Conservation (phyloP, 352 stramenopile genomes). For the Globisporangium middletonii region DNA sequence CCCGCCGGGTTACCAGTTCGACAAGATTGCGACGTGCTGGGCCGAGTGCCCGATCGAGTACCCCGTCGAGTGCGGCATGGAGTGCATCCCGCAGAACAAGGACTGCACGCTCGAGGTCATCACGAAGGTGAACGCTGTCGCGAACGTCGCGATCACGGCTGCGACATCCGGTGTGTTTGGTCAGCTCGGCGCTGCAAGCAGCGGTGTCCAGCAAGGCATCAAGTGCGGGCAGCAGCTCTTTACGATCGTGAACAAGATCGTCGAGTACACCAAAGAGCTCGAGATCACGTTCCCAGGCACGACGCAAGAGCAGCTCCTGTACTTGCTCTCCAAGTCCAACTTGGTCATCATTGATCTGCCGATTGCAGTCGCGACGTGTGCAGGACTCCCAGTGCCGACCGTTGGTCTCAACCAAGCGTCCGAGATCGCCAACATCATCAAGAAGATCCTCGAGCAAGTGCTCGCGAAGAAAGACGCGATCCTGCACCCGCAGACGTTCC, state of each 20-base stretch:
- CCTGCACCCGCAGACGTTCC: constrained; percentile 11
- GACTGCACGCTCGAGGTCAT: constrained; percentile 50
- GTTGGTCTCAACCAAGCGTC: neutral
- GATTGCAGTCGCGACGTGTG: constrained; percentile 36
- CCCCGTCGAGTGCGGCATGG: constrained; percentile 58
- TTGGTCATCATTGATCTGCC: constrained; percentile 47
- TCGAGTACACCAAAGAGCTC: constrained; percentile 31
- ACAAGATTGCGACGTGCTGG: constrained; percentile 55
- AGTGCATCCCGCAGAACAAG: constrained; percentile 67
- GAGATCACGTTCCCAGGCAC: constrained; percentile 28
- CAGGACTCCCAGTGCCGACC: constrained; percentile 17
- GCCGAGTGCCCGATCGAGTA: constrained; percentile 67
- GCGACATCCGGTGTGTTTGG: constrained; percentile 52
- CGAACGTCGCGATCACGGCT: constrained; percentile 41
- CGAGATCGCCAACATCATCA: constrained; percentile 1
- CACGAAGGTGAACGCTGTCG: constrained; percentile 40
- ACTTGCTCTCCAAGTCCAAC: constrained; percentile 50
- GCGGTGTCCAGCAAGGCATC: constrained; percentile 34
- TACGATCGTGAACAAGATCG: constrained; percentile 33
- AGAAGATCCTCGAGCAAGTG: constrained; percentile 9
- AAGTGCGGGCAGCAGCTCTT: constrained; percentile 47
- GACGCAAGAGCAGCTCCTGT: constrained; percentile 42
- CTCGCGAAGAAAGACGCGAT: constrained; percentile 6
- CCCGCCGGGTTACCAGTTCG: constrained; percentile 19
- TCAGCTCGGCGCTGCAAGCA: constrained; percentile 30